Base-by-base conservation (phyloP, 768 basidiomycete genomes). In the Pluteus cervinus region DNA sequence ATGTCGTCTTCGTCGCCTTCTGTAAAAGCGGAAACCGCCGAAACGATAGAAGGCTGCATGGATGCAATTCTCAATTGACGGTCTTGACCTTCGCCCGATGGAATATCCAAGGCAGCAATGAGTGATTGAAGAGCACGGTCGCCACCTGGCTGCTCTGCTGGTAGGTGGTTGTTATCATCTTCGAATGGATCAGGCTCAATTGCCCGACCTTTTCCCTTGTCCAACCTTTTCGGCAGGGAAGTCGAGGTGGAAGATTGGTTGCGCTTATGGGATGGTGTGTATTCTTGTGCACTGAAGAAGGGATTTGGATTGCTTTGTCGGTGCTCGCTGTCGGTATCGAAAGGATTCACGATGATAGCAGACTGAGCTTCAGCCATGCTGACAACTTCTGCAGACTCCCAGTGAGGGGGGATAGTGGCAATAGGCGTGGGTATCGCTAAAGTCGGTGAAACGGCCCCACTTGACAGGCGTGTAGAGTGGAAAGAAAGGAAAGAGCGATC, bases 341-440 rank as follows among this genome's bases (percentile, higher is more conserved):
- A 53, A 5, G 52, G 42, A 36, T 46, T 59, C 42, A 45, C 36
- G 24, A n/a, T n/a, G n/a, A 36, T 28, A 28, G 38, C 45, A 23
- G 49, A 39, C 7, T 42, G 49, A 10, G 60, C 58, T 11, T 49
- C 51, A 41, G 61, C 65, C 14, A 68, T 62, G 32, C 65, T 53
- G 30, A 58, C 46, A 21, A 58, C 42, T 41, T 65, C 58, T 11
- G 81, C 81, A 6, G 76, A 78, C 54, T 86, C 75, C 82, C 82
- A 85, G 32, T 55, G 67, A 11, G 66, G 58, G 2, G 73, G 68
- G 3, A 57, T 48, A 18, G 65, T 75, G 9, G 78, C 72, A 6
- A 63, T 63, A 31, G 83, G 82, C 4, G 82, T 85, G 44, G 71
- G 73, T 50, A 76, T 77, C 23, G 76, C 79, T 51, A 69, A 66